A percentile compares a stretch with the other conserved stretches of the same genome.
phyloP scores from a whole-genome alignment of 108 stramenopile genomes.

The Chaetoceros muelleri region DNA sequence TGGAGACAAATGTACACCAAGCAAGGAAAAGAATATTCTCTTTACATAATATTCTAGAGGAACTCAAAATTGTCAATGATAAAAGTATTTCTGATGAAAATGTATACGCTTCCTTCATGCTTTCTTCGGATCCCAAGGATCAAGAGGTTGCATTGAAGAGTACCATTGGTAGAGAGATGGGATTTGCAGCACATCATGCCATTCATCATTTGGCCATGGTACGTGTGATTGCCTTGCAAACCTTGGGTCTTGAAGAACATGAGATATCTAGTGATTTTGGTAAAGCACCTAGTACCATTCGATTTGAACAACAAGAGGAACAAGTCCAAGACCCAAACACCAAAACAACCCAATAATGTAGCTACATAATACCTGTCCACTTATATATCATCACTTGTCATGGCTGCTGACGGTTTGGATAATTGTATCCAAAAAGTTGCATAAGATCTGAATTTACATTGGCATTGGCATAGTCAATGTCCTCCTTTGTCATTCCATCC shows the following conservation, averaged over 20 bases:
- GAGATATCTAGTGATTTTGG: slow-evolving; percentile 66
- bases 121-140: slow-evolving; percentile 43
- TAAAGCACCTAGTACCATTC: slow-evolving; percentile 68
- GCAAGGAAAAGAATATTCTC: slow-evolving; percentile 45
- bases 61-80: slow-evolving; percentile 4
- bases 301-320: slow-evolving; percentile 28
- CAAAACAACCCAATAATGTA: too few species aligned
- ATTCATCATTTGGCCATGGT: slow-evolving; percentile 92
- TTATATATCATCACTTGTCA: background rate
- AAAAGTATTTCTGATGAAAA: slow-evolving; percentile 5
- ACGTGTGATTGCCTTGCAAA: slow-evolving; percentile 56
- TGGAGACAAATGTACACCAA: slow-evolving; percentile 51
- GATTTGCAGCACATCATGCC: slow-evolving; percentile 86
- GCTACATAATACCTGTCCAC: too few species aligned
- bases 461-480: slow-evolving; percentile 34
- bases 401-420: slow-evolving; percentile 27
- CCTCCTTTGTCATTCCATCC: slow-evolving; percentile 36
- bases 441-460: slow-evolving; percentile 32
- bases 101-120: slow-evolving; percentile 59
- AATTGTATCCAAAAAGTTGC: slow-evolving; percentile 42
- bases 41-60: slow-evolving; percentile 23
- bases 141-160: slow-evolving; percentile 38
- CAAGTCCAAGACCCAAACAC: background rate
- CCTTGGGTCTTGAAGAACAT: slow-evolving; percentile 25
- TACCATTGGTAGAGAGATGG: slow-evolving; percentile 75